Base-by-base conservation (phyloP, 1,139 yeast genomes). In the Magnusiomyces fungicola region DNA sequence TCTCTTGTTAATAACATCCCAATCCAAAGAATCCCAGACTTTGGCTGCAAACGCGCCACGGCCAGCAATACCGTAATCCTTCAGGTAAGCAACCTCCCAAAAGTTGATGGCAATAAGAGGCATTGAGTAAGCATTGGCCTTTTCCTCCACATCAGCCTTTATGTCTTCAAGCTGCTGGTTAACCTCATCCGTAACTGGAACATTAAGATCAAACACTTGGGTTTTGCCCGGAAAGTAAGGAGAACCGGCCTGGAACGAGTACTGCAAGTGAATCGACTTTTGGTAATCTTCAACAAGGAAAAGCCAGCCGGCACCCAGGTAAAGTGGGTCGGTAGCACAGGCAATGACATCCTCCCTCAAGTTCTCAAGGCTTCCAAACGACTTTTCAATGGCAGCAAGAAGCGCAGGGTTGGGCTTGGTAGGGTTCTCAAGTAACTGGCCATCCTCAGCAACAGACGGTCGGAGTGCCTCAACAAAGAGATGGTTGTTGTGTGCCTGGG, bases 401-500 rank as follows among this genome's bases (percentile, higher is more conserved):
- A 67, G 56, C 41, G 56, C 55, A 24, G 64, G 53, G 51, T 63
- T 55, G 22, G 75, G 73, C 51, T 59, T 60, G 16, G 68, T 61
- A 7, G 52, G 56, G 48, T 59, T 58, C 24, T 53, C 47, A 29
- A 53, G 56, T 14, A 60, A 53, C 22, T 53, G 52, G n/a, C 24
- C 21, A 22, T 41, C 25, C 3, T 7, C 33, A 19, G 10, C 44
- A 3, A 12, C 25, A 6, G 37, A 19, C 5, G 51, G 46, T 22
- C 58, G 55, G 52, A 90, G 73, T 61, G 86, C 85, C 64, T 84
- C 81, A 64, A 89, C 80, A 60, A 85, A 88, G 52, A 92, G 74
- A 69, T 92, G 98, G 70, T 92, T 92, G 70, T 89, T 90, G 69
- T 86, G 95, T 1, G 90, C 83, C 65, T 86, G 96, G 3, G 96